A percentile compares a stretch with the other conserved stretches of the same genome.
Conservation (phyloP, 352 stramenopile genomes). For the Pythium brachiatum region DNA sequence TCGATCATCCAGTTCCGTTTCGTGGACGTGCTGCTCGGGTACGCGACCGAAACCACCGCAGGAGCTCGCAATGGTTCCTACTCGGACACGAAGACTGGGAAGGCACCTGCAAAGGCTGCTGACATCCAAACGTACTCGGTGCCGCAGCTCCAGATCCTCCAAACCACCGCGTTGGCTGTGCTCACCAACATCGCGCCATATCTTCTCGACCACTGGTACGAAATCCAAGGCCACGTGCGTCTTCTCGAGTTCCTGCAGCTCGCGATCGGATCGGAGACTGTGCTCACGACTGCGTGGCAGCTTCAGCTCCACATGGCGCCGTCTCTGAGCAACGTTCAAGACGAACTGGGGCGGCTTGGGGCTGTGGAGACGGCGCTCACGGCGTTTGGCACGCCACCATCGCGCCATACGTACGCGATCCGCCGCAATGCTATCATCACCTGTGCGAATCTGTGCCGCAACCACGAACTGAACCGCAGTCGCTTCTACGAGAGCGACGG, state of each 20-base stretch:
- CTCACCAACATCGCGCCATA: conserved; percentile 52
- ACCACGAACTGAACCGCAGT: conserved; percentile 45
- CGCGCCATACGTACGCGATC: conserved; percentile 55
- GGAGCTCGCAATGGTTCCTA: background rate
- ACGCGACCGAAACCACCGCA: conserved; percentile 29
- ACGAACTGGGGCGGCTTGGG: conserved; percentile 41
- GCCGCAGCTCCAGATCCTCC: conserved; percentile 49
- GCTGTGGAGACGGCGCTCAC: conserved; percentile 52
- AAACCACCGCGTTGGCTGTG: conserved; percentile 54
- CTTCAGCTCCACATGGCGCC: conserved; percentile 50
- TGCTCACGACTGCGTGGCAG: conserved; percentile 46
- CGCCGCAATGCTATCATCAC: conserved; percentile 60
- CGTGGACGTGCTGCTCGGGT: conserved; percentile 55
- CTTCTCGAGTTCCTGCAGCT: conserved; percentile 54
- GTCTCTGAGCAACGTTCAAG: conserved; percentile 33
- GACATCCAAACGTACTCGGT: conserved; percentile 38
- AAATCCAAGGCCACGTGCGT: conserved; percentile 42
- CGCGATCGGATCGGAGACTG: conserved; percentile 34
- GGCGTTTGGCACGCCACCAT: conserved; percentile 43
- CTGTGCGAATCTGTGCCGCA: conserved; percentile 55
- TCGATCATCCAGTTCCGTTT: conserved; percentile 73
- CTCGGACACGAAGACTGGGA: background rate
- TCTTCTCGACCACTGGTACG: conserved; percentile 58
- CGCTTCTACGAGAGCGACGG: conserved; percentile 53
- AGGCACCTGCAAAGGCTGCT: background rate